Conservation (phyloP, 257 asterid species). For the Solanum virginianum region DNA sequence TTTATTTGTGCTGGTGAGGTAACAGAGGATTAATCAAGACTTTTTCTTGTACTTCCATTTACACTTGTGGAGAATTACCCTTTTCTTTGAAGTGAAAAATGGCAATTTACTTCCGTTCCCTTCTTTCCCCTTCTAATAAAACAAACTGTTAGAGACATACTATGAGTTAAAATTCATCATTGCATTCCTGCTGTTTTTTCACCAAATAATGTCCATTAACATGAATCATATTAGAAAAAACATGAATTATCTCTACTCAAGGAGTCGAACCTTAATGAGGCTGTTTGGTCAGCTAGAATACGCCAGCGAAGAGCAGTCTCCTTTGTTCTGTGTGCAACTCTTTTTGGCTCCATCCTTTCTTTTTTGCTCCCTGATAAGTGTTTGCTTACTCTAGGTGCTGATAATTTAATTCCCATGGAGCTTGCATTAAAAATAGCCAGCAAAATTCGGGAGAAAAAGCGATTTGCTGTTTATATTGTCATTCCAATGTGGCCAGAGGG, state of each 20-base stretch:
- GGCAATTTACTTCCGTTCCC: not conserved
- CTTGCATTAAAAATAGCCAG: slow-evolving; percentile 77
- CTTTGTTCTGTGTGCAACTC: not conserved
- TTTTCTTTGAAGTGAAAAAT: not conserved
- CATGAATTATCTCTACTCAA: not conserved
- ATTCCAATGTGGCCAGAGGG: slow-evolving; percentile 99
- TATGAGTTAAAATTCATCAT: not conserved
- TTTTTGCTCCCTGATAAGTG: not conserved
- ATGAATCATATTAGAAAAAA: not conserved
- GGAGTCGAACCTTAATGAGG: not conserved
- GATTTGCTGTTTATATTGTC: slow-evolving; percentile 68
- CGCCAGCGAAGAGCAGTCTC: not conserved
- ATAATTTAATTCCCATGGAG: slow-evolving; percentile 85
- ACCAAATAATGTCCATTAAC: not conserved
- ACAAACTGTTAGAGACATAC: not conserved
- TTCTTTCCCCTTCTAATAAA: not conserved
- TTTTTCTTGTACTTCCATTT: not conserved
- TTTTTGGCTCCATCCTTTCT: not conserved
- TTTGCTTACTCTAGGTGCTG: slow-evolving; percentile 53
- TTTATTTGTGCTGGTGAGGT: not conserved
- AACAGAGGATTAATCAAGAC: not conserved
- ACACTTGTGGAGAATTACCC: not conserved
- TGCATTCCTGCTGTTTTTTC: not conserved
- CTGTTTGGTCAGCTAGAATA: not conserved
- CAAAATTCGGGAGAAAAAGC: slow-evolving; percentile 69